Base-by-base conservation (phyloP, 208 protist species). In the Crithidia mellificae region DNA sequence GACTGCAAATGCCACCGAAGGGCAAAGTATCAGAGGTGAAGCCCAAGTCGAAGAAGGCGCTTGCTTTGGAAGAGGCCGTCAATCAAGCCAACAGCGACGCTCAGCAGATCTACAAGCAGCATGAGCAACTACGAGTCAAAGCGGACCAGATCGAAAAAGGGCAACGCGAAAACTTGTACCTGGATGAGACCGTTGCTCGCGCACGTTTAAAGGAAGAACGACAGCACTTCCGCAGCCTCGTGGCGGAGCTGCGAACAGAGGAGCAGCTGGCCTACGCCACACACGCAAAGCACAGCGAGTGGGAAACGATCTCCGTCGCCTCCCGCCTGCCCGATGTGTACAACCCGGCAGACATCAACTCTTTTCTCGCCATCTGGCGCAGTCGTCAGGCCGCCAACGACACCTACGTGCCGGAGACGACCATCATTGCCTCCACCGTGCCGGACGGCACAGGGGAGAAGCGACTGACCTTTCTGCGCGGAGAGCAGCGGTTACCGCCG, bases 331-430 rank as follows among this genome's bases (percentile, higher is more conserved):
- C 93, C 0, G 63, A 87, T 36, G 88, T 97, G n/a, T 12, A 77
- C 55, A 83, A 68, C 52, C 83, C 92, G 63, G 83, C 79, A 27
- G 88, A 93, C n/a, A 91, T 97, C 63, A 97, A 96, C 73, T 84
- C 88, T 0, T 97, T 96, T 58, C 81, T 97, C 25, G 79, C 72
- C 36, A 87, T 86, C 15, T 97, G 92, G 92, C 72, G 77, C n/a
- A 81, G 85, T 24, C 68, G 89, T 8, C 57, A 85, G 52, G 63
- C 72, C 6, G 65, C 76, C 55, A 55, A 68, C 54, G 71, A 80
- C 29, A 39, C 6, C 1, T 66, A 72, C 19, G 57, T 39, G 1
- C 71, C 72, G 9, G 43, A 80, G 11, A 88, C 82, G 2, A 63
- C 56, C 6, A 82, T 91, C 2, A 65, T 85, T 25, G 53, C 59